These are phyloP conservation scores for Aspergillus glaucus DNA, from an alignment of 2,329 filamentous ascomycete genomes.

Conservation along the genomic window DNA sequence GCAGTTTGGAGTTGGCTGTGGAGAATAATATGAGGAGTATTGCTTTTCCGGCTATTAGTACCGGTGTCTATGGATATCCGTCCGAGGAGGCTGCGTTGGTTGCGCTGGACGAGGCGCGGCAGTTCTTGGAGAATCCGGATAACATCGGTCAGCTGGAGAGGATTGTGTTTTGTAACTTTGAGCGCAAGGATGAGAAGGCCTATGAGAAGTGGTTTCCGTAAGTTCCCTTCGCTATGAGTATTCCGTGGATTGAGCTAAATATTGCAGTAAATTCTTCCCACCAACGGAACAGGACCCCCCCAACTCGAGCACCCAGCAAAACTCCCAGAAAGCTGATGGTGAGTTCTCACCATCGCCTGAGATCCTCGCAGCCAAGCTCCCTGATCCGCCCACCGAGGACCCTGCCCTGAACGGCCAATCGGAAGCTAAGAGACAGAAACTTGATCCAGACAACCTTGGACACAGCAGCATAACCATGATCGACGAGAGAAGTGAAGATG, in stretches of 20 bases:
- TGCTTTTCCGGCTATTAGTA: slow-evolving; percentile 80
- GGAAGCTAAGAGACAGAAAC: slow-evolving; percentile 45
- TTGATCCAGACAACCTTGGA: slow-evolving; percentile 10
- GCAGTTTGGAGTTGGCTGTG: slow-evolving; percentile 65
- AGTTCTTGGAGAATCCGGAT: slow-evolving; percentile 44
- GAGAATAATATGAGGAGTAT: slow-evolving; percentile 61
- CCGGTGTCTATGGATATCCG: slow-evolving; percentile 85
- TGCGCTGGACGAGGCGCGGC: slow-evolving; percentile 57
- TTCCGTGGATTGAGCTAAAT: slow-evolving; percentile 3
- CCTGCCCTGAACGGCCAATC: slow-evolving; percentile 40
- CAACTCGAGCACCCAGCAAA: slow-evolving; percentile 5
- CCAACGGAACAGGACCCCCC: slow-evolving; percentile 34
- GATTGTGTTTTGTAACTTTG: slow-evolving; percentile 81
- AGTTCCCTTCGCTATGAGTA: slow-evolving; percentile 32
- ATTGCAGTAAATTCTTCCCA: slow-evolving; percentile 44
- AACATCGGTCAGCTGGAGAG: slow-evolving; percentile 52
- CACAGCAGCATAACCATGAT: slow-evolving; percentile 8
- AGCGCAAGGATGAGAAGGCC: slow-evolving; percentile 66
- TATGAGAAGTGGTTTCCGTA: slow-evolving; percentile 70
- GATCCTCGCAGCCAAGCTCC: slow-evolving; percentile 39
- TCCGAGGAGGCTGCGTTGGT: slow-evolving; percentile 63
- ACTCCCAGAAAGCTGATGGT: slow-evolving; percentile 16
- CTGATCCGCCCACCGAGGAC: slow-evolving; percentile 44
- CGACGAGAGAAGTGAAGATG: slow-evolving; percentile 29
- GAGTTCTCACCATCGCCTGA: slow-evolving; percentile 20